A percentile compares a stretch with the other conserved stretches of the same genome.
phyloP scores from a whole-genome alignment of 2,329 filamentous ascomycete genomes.

The Microsporum canis region DNA sequence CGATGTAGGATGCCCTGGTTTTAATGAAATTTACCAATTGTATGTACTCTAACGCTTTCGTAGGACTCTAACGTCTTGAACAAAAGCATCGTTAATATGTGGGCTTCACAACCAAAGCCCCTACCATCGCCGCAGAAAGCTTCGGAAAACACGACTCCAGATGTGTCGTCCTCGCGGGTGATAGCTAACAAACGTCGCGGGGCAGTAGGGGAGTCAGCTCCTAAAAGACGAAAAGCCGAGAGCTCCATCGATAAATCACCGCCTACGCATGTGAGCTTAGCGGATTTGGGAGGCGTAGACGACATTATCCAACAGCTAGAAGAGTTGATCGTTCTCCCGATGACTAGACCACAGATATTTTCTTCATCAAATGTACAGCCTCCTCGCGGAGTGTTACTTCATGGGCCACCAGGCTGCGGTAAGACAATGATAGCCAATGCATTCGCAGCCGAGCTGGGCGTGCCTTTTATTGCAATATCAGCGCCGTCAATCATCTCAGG shows the following conservation, averaged over 20 bases:
- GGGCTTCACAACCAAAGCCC: constrained; percentile 36
- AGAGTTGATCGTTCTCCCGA: constrained; percentile 60
- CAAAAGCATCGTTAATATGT: constrained; percentile 50
- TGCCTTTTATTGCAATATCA: constrained; percentile 71
- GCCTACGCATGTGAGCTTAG: constrained; percentile 55
- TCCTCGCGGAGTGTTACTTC: constrained; percentile 62
- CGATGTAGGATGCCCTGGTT: constrained; percentile 18
- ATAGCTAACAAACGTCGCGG: constrained; percentile 45
- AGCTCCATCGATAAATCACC: constrained; percentile 51
- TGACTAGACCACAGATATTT: constrained; percentile 57
- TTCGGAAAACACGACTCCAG: constrained; percentile 19
- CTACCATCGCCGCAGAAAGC: constrained; percentile 18
- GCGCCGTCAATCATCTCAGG: constrained; percentile 72
- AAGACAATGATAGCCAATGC: constrained; percentile 78
- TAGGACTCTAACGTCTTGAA: constrained; percentile 54
- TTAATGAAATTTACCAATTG: neutral
- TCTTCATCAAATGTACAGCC: constrained; percentile 55
- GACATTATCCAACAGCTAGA: constrained; percentile 58
- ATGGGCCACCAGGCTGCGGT: constrained; percentile 75
- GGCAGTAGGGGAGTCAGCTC: constrained; percentile 53
- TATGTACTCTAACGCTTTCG: constrained; percentile 13
- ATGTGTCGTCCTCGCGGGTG: constrained; percentile 19
- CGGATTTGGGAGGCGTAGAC: constrained; percentile 67
- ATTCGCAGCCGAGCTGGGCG: constrained; percentile 61
- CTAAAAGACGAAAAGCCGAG: constrained; percentile 53